Percentiles rank a stretch among this genome's conserved stretches.
These are phyloP conservation scores for Avena eriantha DNA, from an alignment of 176 grass and related monocot species.

Conservation along the genomic window DNA sequence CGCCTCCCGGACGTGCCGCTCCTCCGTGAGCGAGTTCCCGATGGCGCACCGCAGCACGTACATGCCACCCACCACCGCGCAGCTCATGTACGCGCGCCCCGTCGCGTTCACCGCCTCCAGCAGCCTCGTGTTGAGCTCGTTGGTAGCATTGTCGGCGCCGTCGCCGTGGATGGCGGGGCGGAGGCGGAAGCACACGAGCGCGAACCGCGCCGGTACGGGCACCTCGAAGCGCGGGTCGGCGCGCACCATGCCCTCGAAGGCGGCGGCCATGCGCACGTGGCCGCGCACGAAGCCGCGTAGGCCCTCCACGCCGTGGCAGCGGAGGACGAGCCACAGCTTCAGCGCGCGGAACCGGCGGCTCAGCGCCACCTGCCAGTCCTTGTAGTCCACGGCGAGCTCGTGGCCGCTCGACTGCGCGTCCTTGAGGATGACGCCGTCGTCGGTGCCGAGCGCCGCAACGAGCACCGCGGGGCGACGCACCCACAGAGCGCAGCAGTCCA, in stretches of 20 bases:
- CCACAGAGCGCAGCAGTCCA: conserved; percentile 79
- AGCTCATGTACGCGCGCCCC: conserved; percentile 63
- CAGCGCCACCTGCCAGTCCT: conserved; percentile 73
- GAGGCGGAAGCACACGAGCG: conserved; percentile 66
- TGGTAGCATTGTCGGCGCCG: background rate
- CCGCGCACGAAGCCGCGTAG: conserved; percentile 55
- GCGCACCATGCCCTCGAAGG: conserved; percentile 60
- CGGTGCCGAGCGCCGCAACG: conserved; percentile 48
- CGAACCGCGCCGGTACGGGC: conserved; percentile 51
- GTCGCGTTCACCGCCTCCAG: conserved; percentile 67
- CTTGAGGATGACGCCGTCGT: conserved; percentile 51
- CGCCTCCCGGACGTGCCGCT: conserved; percentile 29
- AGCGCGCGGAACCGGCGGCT: conserved; percentile 67
- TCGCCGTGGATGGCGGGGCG: background rate
- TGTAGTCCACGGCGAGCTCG: conserved; percentile 58
- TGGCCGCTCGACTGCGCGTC: conserved; percentile 22
- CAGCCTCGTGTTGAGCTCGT: conserved; percentile 50
- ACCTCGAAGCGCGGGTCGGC: conserved; percentile 68
- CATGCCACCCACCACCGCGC: conserved; percentile 56
- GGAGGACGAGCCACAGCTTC: conserved; percentile 73
- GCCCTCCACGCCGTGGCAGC: conserved; percentile 54
- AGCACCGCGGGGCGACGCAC: conserved; percentile 28
- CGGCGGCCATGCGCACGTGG: conserved; percentile 49
- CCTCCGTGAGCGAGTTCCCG: conserved; percentile 36
- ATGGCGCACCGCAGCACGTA: conserved; percentile 30